These are phyloP conservation scores for Hemisphaericaspora xylofermentans DNA, from an alignment of 1,139 yeast species.

Conservation along the genomic window DNA sequence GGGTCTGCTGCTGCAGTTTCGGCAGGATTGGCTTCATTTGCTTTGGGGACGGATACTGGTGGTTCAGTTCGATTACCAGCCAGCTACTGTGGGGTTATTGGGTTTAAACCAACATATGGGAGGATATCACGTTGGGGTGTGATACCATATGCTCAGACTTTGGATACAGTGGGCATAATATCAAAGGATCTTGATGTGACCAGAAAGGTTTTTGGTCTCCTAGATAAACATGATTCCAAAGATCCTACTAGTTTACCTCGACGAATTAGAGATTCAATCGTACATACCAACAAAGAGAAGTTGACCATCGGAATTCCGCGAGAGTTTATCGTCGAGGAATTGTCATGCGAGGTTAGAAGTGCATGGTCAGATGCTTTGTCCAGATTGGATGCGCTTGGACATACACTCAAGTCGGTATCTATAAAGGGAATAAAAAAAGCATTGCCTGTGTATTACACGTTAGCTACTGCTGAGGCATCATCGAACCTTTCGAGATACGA, in stretches of 20 bases:
- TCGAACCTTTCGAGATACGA: slow-evolving; percentile 89
- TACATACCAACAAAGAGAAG: slow-evolving; percentile 11
- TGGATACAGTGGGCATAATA: slow-evolving; percentile 91
- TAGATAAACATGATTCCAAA: slow-evolving; percentile 62
- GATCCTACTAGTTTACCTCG: slow-evolving; percentile 76
- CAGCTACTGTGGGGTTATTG: slow-evolving; percentile 76
- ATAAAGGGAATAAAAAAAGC: slow-evolving; percentile 67
- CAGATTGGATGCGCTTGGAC: slow-evolving; percentile 47
- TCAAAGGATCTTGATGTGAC: slow-evolving; percentile 48
- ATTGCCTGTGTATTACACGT: slow-evolving; percentile 81
- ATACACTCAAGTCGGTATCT: slow-evolving; percentile 60
- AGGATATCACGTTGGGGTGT: slow-evolving; percentile 90
- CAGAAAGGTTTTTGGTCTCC: slow-evolving; percentile 47
- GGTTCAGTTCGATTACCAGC: slow-evolving; percentile 95
- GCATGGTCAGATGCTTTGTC: slow-evolving; percentile 49
- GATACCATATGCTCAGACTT: slow-evolving; percentile 86
- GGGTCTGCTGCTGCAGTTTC: slow-evolving; percentile 95
- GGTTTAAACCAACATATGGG: slow-evolving; percentile 94
- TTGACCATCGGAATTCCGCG: slow-evolving; percentile 67
- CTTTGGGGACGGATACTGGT: slow-evolving; percentile 93
- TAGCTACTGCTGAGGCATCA: slow-evolving; percentile 92
- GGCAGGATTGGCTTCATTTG: slow-evolving; percentile 60
- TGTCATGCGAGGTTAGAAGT: slow-evolving; percentile 45
- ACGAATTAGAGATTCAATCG: slow-evolving; percentile 30
- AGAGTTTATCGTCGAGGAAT: slow-evolving; percentile 61